Percentiles rank a stretch among this genome's conserved stretches.
Evolutionary conservation across 768 basidiomycete species (phyloP).

Genomic region (Infundibulicybe gibba): DNA sequence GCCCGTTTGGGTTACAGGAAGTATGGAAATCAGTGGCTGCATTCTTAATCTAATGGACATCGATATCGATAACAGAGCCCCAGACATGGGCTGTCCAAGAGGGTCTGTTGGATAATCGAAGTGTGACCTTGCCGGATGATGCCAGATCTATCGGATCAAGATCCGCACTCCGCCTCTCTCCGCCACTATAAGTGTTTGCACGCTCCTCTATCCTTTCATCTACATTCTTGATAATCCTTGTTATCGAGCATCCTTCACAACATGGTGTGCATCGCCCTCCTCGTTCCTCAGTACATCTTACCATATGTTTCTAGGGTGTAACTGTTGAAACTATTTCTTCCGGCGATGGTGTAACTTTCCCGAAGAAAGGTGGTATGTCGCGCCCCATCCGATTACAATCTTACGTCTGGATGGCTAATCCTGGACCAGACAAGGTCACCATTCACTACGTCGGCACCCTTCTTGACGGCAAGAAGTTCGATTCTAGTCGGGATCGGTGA

Average conservation of each 20-base stretch:
- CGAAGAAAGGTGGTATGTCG: constrained; percentile 65
- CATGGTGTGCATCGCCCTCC: constrained; percentile 27
- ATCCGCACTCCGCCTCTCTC: constrained; percentile 62
- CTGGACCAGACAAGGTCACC: constrained; percentile 53
- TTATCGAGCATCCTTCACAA: constrained; percentile 14
- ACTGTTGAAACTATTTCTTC: constrained; percentile 50
- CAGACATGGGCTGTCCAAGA: no score
- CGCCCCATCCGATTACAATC: constrained; percentile 9
- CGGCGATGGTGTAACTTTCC: constrained; percentile 65
- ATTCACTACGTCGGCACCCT: constrained; percentile 85
- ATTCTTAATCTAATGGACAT: constrained; percentile 6
- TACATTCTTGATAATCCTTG: constrained; percentile 32
- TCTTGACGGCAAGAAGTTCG: constrained; percentile 58
- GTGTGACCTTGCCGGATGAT: constrained; percentile 23
- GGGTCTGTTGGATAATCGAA: no score
- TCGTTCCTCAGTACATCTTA: constrained; percentile 12
- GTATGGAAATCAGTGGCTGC: constrained; percentile 6
- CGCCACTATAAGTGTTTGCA: constrained; percentile 42
- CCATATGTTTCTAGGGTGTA: constrained; percentile 53
- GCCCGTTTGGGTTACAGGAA: no score
- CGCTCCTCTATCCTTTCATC: constrained; percentile 20
- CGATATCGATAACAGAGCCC: constrained; percentile 24
- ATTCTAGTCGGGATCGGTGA: constrained; percentile 76
- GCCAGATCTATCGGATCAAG: constrained; percentile 63
- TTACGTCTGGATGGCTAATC: constrained; percentile 12